Base-by-base conservation (phyloP, 257 asterid species). In the Voacanga thouarsii region DNA sequence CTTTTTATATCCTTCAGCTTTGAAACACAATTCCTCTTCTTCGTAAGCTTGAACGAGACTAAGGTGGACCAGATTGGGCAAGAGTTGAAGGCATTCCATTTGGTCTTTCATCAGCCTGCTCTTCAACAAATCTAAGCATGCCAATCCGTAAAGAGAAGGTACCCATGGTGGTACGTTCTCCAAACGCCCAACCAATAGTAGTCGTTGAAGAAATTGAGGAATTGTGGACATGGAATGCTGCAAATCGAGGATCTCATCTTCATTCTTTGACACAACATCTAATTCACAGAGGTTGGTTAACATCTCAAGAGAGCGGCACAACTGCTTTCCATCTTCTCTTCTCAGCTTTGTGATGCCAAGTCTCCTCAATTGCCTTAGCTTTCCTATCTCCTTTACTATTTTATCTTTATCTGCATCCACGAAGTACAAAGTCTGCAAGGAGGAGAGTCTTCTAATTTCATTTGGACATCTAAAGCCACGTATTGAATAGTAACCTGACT, bases 141-240 rank as follows among this genome's bases (percentile, higher is more conserved):
- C 50, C 6, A 84, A 80, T 19, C 79, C 56, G 19, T 45, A 70
- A 18, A 84, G 83, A 49, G 64, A 71, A 66, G 81, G 33, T 7
- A 84, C 7, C 85, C 85, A 84, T 10, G 15, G 75, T 1, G 88
- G 85, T 10, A 81, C 6, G 30, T 24, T 67, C 41, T 71, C 64
- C 49, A 82, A 45, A 4, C 59, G 50, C 2, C 84, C 88, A 0
- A 5, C 16, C 18, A 81, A 39, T 7, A 6, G 1, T 4, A 84
- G 50, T 15, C 0, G 28, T 14, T 53, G 63, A 28, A 84, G 83
- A 28, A 21, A 15, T 11, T 43, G 44, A 1, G 71, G 33, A 49
- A 49, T 50, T 1, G 33, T 26, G 6, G 55, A 26, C 6, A 28
- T 51, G 66, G 47, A n/a, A 71, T 50, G 19, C 24, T 56, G 71